These are phyloP conservation scores for Leersia perrieri DNA, from an alignment of 176 grass and related monocot genomes.

Conservation along the genomic window DNA sequence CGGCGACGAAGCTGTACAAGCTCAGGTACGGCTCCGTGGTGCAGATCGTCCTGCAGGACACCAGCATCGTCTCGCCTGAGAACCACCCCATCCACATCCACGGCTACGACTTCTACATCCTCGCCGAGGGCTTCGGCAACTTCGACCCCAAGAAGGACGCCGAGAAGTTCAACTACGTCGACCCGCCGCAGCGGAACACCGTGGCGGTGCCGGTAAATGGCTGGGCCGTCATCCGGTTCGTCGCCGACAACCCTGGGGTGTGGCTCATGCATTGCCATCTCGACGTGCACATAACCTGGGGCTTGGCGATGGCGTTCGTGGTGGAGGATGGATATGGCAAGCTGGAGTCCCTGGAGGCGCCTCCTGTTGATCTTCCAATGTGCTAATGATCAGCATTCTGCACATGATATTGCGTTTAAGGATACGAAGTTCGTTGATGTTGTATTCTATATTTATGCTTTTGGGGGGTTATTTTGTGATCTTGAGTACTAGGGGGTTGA, in stretches of 20 bases:
- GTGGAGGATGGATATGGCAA: constrained; percentile 63
- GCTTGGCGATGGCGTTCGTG: constrained; percentile 76
- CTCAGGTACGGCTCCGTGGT: constrained; percentile 68
- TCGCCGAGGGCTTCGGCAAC: constrained; percentile 72
- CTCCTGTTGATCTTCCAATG: constrained; percentile 60
- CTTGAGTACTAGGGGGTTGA: constrained; percentile 26
- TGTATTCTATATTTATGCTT: constrained; percentile 10
- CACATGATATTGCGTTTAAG: neutral
- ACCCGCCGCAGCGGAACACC: constrained; percentile 70
- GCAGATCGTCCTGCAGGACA: constrained; percentile 71
- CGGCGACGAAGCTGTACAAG: constrained; percentile 60
- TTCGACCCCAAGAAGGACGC: constrained; percentile 56
- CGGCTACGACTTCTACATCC: constrained; percentile 74
- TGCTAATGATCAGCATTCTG: constrained; percentile 38
- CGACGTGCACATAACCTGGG: constrained; percentile 84
- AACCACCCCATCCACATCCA: constrained; percentile 84
- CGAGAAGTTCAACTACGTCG: constrained; percentile 65
- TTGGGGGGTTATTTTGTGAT: constrained; percentile 7
- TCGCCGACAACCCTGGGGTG: constrained; percentile 71
- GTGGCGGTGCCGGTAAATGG: constrained; percentile 69
- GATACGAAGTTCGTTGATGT: neutral
- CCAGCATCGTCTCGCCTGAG: constrained; percentile 65
- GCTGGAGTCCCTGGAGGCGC: constrained; percentile 41
- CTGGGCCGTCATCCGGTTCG: constrained; percentile 81
- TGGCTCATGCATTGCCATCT: constrained; percentile 90